phyloP scores from a whole-genome alignment of 306 rosid species.

The Glycyrrhiza uralensis region DNA sequence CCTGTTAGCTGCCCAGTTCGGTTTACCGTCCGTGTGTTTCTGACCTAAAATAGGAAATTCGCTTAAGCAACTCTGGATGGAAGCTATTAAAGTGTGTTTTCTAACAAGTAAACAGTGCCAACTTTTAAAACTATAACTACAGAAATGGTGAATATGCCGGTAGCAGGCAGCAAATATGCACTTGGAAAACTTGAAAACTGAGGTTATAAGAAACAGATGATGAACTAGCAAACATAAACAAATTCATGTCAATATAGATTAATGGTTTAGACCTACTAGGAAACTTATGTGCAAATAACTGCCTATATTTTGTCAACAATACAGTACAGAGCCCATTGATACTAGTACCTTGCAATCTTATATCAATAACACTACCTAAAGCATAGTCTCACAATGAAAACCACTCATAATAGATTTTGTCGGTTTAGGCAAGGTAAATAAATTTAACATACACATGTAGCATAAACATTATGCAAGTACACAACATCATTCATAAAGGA shows the following conservation, averaged over 20 bases:
- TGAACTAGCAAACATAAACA: neutral
- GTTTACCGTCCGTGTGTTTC: conserved; percentile 79
- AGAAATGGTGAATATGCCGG: neutral
- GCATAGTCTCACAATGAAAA: neutral
- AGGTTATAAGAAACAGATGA: neutral
- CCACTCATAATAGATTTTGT: neutral
- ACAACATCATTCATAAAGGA: neutral
- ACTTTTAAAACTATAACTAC: neutral
- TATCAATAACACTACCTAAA: neutral
- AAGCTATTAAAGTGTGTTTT: conserved; percentile 2
- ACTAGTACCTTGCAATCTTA: neutral
- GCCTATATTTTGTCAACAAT: neutral
- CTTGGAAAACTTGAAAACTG: neutral
- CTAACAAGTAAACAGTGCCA: conserved; percentile 7
- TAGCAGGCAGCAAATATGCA: neutral
- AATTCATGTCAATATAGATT: neutral
- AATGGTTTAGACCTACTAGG: neutral
- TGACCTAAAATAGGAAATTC: conserved; percentile 42
- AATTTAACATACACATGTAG: neutral
- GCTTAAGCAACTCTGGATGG: neutral
- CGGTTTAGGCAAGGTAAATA: neutral
- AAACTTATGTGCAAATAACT: neutral
- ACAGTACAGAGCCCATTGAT: too few relatives aligned
- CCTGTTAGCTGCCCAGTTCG: conserved; percentile 83
- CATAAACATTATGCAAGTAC: neutral